phyloP scores from a whole-genome alignment of 2,329 filamentous ascomycete species.

The Massarina eburnea region DNA sequence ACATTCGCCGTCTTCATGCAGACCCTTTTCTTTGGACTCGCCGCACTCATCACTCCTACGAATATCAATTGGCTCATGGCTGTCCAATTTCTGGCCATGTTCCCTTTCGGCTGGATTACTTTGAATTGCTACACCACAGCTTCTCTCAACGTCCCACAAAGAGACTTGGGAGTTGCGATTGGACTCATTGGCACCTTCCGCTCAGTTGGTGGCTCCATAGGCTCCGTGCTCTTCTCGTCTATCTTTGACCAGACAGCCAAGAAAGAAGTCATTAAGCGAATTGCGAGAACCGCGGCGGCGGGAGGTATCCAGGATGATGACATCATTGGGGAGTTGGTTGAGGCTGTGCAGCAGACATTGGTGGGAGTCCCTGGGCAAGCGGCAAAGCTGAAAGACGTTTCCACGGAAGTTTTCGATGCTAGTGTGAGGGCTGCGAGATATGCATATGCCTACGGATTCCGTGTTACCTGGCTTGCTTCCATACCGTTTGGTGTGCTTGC shows the following conservation, averaged over 20 bases:
- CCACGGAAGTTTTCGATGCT: constrained; percentile 6
- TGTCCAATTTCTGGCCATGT: constrained; percentile 24
- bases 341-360: constrained; percentile 33
- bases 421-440: constrained; percentile 28
- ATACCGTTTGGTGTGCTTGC: constrained; percentile 30
- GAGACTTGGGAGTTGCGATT: constrained; percentile 20
- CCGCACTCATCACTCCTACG: constrained; percentile 22
- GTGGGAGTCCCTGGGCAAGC: constrained; percentile 28
- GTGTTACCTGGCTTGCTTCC: constrained; percentile 25
- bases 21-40: constrained; percentile 23
- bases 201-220: constrained; percentile 20
- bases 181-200: constrained; percentile 25
- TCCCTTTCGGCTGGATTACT: constrained; percentile 26
- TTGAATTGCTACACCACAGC: constrained; percentile 20
- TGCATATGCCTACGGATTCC: constrained; percentile 32
- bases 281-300: constrained; percentile 29
- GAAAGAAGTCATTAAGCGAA: constrained; percentile 25
- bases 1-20: constrained; percentile 22
- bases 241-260: constrained; percentile 25
- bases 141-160: constrained; percentile 20
- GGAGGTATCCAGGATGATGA: constrained; percentile 23
- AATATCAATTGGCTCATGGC: constrained; percentile 22
- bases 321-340: constrained; percentile 22
- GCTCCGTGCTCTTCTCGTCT: constrained; percentile 22
- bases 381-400: constrained; percentile 16